phyloP scores from a whole-genome alignment of 108 stramenopile species.

The Pelagomonas calceolata region DNA sequence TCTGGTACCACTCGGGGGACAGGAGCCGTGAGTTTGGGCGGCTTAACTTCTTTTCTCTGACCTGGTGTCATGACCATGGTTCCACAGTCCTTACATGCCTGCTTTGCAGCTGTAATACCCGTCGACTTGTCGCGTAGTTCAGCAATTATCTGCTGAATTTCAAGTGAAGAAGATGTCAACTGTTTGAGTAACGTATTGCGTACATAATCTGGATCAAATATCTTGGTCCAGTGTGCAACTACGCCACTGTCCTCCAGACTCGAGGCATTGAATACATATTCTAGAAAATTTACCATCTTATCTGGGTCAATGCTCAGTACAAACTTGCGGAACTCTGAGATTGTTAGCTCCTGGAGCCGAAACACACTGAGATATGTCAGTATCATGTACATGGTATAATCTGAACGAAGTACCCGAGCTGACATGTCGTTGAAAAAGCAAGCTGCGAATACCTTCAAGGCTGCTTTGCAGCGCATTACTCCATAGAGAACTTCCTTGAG shows the following conservation, averaged over 20 bases:
- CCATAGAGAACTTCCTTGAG: conserved; percentile 5
- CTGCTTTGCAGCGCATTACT: not conserved
- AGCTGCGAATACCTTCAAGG: not conserved
- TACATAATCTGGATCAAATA: conserved; percentile 12
- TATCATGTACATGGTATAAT: conserved; percentile 45
- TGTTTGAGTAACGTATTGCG: not conserved
- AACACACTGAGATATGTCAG: conserved; percentile 41
- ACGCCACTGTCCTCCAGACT: conserved; percentile 5
- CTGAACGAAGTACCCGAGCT: conserved; percentile 23
- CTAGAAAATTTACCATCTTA: conserved; percentile 33
- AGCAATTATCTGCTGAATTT: not conserved
- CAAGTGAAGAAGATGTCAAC: not conserved
- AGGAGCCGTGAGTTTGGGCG: too few relatives aligned
- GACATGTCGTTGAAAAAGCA: conserved; percentile 37
- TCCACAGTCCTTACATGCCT: conserved; percentile 1
- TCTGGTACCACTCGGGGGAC: conserved; percentile 4
- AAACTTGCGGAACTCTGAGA: conserved; percentile 20
- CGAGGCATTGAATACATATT: conserved; percentile 29
- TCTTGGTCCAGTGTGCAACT: conserved; percentile 12
- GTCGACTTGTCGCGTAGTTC: not conserved
- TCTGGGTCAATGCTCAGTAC: conserved; percentile 29
- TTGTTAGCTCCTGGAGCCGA: conserved; percentile 44
- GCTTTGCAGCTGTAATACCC: conserved; percentile 7
- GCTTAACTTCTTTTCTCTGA: too few relatives aligned
- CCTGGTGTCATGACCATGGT: too few relatives aligned